These are phyloP conservation scores for Blastobotrys petasosporus DNA, from an alignment of 1,139 yeast species.

Conservation along the genomic window DNA sequence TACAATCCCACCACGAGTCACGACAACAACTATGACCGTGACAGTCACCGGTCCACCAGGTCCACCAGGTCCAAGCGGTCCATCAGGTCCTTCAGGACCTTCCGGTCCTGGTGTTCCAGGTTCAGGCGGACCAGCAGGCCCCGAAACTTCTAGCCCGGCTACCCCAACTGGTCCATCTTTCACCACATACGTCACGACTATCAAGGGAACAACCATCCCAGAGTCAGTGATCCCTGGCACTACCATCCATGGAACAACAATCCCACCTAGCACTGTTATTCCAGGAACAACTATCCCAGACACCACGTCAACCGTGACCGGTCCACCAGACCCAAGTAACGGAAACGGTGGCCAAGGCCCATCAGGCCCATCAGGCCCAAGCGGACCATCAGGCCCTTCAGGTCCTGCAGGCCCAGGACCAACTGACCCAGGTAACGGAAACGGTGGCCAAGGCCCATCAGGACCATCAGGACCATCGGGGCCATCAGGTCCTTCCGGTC, in stretches of 20 bases:
- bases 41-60: constrained; percentile 1
- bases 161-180: constrained; percentile 3
- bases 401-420: background rate
- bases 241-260: constrained; percentile 11
- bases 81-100: background rate
- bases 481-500: too few relatives aligned
- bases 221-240: constrained; percentile 18
- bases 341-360: too few relatives aligned
- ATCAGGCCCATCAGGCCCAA: background rate
- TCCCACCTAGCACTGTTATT: constrained; percentile 13
- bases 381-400: background rate
- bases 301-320: constrained; percentile 2
- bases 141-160: background rate
- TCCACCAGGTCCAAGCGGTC: background rate
- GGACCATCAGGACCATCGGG: too few relatives aligned
- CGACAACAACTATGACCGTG: background rate
- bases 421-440: background rate
- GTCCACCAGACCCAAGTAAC: background rate
- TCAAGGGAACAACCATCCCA: constrained; percentile 16
- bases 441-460: too few relatives aligned
- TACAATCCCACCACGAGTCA: constrained; percentile 1
- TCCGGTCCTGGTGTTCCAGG: background rate
- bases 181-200: constrained; percentile 10
- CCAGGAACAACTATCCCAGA: constrained; percentile 13
- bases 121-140: background rate